phyloP scores from a whole-genome alignment of 768 basidiomycete genomes.

The Leccinellum albellum region DNA sequence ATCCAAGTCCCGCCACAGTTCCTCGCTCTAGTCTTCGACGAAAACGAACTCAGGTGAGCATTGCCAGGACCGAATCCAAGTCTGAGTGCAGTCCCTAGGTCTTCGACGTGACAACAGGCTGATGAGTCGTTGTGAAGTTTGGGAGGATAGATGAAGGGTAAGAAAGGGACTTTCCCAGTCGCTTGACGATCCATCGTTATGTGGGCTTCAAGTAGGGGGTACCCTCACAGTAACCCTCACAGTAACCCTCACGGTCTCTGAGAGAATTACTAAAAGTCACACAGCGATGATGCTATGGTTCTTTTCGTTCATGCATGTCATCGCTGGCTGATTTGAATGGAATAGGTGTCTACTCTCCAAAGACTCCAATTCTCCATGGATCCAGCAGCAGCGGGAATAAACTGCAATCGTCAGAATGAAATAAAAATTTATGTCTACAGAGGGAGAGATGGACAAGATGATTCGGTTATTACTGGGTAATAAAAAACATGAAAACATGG shows the following conservation, averaged over 20 bases:
- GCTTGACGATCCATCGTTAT: not conserved
- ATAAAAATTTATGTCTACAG: too few species aligned
- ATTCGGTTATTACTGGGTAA: too few species aligned
- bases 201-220: not conserved
- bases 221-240: not conserved
- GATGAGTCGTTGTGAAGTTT: not conserved
- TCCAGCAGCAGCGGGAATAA: too few species aligned
- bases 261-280: not conserved
- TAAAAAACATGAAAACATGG: too few species aligned
- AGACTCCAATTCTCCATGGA: too few species aligned
- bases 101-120: not conserved
- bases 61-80: too few species aligned
- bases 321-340: too few species aligned
- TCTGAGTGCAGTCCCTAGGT: not conserved
- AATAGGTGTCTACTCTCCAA: too few species aligned
- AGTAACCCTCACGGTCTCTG: too few species aligned
- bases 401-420: too few species aligned
- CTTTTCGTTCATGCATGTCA: not conserved
- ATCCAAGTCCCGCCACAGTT: not conserved
- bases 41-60: not conserved
- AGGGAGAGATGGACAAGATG: too few species aligned
- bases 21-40: not conserved
- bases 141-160: too few species aligned
- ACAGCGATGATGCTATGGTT: not conserved
- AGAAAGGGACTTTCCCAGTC: not conserved